Base-by-base conservation (phyloP, 352 stramenopile genomes). In the Aphanomyces cochlioides region DNA sequence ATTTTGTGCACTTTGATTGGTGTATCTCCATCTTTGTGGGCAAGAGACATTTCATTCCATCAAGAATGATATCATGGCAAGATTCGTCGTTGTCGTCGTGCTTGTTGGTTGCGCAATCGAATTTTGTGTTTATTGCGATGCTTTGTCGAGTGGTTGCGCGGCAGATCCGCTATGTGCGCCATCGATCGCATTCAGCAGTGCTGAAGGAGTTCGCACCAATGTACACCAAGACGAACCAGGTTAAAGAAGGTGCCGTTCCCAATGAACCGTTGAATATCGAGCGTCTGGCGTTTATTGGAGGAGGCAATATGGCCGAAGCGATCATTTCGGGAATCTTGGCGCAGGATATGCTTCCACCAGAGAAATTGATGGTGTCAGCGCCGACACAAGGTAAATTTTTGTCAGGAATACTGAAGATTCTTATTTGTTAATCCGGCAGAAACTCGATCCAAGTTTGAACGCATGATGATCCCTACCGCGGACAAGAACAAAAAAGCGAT, bases 241-340 rank as follows among this genome's bases (percentile, higher is more conserved):
- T 7, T 10, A 28, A 43, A n/a, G 40, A 67, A 21, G 21, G 37
- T 45, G 43, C 17, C 38, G 43, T 12, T 28, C 17, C 41, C 38
- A n/a, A n/a, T 34, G 39, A 48, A 40, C 41, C 59, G 19, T 74
- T 93, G 17, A 61, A 79, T 4, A 72, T 93, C 41, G 73, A 71
- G 37, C 80, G 81, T 17, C 76, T 95, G 58, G 82, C 85, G 0
- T 82, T 96, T 39, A 89, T 96, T 48, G 90, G 90, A 43, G 90
- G 90, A 15, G 90, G 90, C 56, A 96, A 96, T 72, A 96, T 96
- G 90, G 86, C 87, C 34, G 88, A 96, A 58, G 90, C 90, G 15
- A 89, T 96, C 47, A 81, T 96, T 73, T 90, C 82, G 38, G 87
- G 85, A 21, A 76, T 96, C 37, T 72, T 93, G 17, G 80, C 76